Conservation (phyloP, 78 protist species). For the Capsaspora owczarzaki region DNA sequence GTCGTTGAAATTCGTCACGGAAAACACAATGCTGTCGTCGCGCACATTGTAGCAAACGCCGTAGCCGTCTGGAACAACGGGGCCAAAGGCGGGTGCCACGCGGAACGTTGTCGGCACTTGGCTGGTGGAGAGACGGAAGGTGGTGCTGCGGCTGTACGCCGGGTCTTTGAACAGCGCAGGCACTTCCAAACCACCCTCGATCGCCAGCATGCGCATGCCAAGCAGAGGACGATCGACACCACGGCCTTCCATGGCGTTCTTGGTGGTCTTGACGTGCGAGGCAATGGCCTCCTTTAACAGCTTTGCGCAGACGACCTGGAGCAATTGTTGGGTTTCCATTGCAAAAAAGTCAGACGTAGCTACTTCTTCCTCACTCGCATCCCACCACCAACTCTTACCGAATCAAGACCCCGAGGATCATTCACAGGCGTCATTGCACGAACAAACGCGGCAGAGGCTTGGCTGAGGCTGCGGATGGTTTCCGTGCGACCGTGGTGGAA, state of each 20-base stretch:
- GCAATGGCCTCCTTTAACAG: not conserved
- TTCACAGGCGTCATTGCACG: not conserved
- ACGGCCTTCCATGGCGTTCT: not conserved
- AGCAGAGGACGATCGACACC: conserved; percentile 1
- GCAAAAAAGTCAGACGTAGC: no score
- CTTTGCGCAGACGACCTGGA: no score
- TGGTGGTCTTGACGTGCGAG: not conserved
- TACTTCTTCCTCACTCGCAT: no score
- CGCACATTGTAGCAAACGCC: not conserved
- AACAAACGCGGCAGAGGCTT: not conserved
- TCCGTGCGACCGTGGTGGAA: conserved; percentile 48
- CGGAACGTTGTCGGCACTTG: not conserved
- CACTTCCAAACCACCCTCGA: no score
- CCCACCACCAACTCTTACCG: no score
- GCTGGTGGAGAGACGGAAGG: not conserved
- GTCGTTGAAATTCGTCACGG: not conserved
- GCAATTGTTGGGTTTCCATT: no score
- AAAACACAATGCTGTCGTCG: not conserved
- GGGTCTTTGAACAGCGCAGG: not conserved
- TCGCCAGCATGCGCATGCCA: not conserved
- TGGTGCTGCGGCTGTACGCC: not conserved
- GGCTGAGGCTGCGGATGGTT: conserved; percentile 19
- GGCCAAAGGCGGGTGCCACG: not conserved
- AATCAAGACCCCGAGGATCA: not conserved
- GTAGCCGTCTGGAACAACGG: not conserved